Conservation (phyloP, 768 basidiomycete species). For the Tricholoma flavovirens region DNA sequence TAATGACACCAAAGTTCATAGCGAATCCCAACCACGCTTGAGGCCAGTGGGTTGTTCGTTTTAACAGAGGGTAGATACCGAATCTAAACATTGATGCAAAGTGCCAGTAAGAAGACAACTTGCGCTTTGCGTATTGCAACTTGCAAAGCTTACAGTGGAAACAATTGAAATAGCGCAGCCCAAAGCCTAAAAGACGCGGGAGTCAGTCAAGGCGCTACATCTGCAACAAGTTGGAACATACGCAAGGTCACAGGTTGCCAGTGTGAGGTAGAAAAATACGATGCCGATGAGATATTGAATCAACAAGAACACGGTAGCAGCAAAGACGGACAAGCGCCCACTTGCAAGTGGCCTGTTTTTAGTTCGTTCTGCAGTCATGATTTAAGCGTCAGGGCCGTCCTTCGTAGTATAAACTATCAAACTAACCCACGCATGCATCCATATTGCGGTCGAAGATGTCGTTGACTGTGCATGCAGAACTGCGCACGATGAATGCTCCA, state of each 20-base stretch:
- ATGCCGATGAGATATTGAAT: conserved; percentile 37
- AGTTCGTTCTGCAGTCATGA: conserved; percentile 35
- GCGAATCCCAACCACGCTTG: conserved; percentile 58
- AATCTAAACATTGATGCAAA: conserved; percentile 21
- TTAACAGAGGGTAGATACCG: conserved; percentile 47
- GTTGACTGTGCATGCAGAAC: conserved; percentile 51
- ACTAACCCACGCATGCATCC: conserved; percentile 49
- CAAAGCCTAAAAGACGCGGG: conserved; percentile 28
- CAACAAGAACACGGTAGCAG: conserved; percentile 34
- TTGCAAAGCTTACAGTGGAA: conserved; percentile 41
- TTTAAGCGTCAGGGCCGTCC: background rate
- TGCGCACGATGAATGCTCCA: conserved; percentile 37
- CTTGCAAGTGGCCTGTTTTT: conserved; percentile 43
- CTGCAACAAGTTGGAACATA: conserved; percentile 1
- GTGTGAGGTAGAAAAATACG: conserved; percentile 30
- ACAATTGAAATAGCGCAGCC: conserved; percentile 38
- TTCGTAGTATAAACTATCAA: background rate
- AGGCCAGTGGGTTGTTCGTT: conserved; percentile 54
- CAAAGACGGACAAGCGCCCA: conserved; percentile 39
- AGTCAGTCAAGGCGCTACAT: background rate
- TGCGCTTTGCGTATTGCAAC: background rate
- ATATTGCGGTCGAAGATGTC: conserved; percentile 50
- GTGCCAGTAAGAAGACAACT: background rate
- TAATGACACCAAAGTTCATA: conserved; percentile 50
- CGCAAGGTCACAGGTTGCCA: conserved; percentile 13